Conservation (phyloP, 495 filamentous ascomycete genomes). For the Daldinia caldariorum region DNA sequence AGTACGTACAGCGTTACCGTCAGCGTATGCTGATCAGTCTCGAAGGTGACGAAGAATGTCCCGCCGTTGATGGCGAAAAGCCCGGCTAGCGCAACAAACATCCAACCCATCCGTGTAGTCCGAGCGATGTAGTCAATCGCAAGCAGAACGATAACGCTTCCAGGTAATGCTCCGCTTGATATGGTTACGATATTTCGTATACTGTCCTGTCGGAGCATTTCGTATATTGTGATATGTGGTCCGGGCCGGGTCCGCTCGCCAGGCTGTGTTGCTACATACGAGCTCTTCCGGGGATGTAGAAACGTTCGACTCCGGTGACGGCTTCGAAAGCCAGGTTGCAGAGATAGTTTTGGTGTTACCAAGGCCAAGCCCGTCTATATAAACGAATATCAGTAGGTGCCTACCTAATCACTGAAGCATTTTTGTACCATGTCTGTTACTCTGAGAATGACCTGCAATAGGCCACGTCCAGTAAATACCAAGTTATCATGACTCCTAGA, state of each 20-base stretch:
- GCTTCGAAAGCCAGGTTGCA: conserved; percentile 44
- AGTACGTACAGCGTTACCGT: conserved; percentile 67
- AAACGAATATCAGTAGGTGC: neutral
- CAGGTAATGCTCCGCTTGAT: conserved; percentile 52
- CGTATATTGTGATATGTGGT: conserved; percentile 46
- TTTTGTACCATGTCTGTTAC: too few species aligned
- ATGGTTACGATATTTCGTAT: conserved; percentile 52
- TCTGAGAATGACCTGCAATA: conserved; percentile 55
- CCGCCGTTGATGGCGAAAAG: conserved; percentile 54
- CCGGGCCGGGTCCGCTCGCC: conserved; percentile 43
- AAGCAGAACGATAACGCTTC: conserved; percentile 50
- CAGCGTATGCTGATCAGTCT: conserved; percentile 54
- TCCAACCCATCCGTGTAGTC: conserved; percentile 50
- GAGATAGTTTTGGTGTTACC: conserved; percentile 64
- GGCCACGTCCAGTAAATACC: conserved; percentile 67
- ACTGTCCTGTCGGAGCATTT: conserved; percentile 47
- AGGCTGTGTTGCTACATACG: conserved; percentile 53
- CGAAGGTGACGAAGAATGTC: conserved; percentile 46
- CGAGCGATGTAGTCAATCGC: conserved; percentile 53
- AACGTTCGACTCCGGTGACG: conserved; percentile 32
- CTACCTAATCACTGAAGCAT: neutral
- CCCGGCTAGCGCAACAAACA: conserved; percentile 51
- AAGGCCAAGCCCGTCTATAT: conserved; percentile 68
- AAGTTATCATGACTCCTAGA: conserved; percentile 71
- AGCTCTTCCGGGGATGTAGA: conserved; percentile 49